Conservation (phyloP, 306 rosid species). For the Lagenaria siceraria region DNA sequence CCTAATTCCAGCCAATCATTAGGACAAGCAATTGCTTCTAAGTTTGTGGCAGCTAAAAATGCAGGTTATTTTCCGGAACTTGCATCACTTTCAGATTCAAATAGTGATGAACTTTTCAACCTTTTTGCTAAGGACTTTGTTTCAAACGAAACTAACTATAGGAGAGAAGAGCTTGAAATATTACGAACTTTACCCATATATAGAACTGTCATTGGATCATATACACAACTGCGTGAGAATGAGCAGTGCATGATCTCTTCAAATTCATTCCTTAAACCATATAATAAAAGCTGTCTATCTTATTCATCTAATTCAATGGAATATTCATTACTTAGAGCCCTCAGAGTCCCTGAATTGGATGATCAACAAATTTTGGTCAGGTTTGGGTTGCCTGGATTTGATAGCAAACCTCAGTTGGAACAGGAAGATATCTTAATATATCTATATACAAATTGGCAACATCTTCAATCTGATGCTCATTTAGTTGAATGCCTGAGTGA, state of each 20-base stretch:
- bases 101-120: constrained; percentile 63
- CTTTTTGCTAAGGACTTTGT: constrained; percentile 60
- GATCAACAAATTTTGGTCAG: constrained; percentile 76
- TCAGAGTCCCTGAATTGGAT: constrained; percentile 62
- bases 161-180: constrained; percentile 62
- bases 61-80: constrained; percentile 80
- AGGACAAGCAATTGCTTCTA: constrained; percentile 78
- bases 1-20: constrained; percentile 47
- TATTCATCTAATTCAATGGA: constrained; percentile 57
- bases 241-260: constrained; percentile 82
- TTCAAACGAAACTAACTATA: constrained; percentile 35
- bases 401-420: constrained; percentile 51
- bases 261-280: constrained; percentile 67
- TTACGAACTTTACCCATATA: constrained; percentile 76
- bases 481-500: constrained; percentile 64
- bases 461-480: constrained; percentile 60
- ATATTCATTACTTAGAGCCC: constrained; percentile 68
- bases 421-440: constrained; percentile 67
- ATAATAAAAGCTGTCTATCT: constrained; percentile 67
- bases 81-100: constrained; percentile 43
- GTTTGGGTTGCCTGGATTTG: constrained; percentile 86
- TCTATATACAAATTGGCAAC: constrained; percentile 74
- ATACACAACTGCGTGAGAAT: constrained; percentile 49
- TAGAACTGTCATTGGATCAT: constrained; percentile 81
- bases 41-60: constrained; percentile 72